These are phyloP conservation scores for Tulasnella sp. DNA, from an alignment of 768 basidiomycete species.

Conservation along the genomic window DNA sequence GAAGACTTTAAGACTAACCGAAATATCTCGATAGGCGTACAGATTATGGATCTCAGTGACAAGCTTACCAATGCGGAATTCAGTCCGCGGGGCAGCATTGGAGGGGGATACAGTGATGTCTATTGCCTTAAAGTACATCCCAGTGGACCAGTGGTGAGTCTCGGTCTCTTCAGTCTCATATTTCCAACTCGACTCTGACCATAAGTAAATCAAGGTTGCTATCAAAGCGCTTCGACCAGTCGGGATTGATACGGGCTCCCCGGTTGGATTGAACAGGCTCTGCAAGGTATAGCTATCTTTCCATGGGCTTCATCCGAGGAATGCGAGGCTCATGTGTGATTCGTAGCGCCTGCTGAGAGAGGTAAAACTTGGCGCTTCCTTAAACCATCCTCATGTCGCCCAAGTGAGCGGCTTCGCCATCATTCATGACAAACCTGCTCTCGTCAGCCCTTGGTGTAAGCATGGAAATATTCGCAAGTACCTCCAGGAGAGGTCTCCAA, in stretches of 20 bases:
- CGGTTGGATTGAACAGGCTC: neutral
- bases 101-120: no score
- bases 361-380: neutral
- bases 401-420: slow-evolving; percentile 1
- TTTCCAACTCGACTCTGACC: no score
- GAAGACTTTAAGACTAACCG: no score
- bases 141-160: no score
- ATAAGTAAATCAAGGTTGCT: neutral
- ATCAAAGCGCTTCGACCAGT: neutral
- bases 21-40: no score
- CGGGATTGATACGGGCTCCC: neutral
- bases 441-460: slow-evolving; percentile 6
- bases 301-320: neutral
- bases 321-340: neutral
- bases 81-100: no score
- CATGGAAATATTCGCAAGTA: slow-evolving; percentile 6
- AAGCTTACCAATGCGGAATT: no score
- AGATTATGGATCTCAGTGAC: no score
- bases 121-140: no score
- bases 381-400: neutral
- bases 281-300: neutral
- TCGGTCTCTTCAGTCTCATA: no score
- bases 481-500: neutral
- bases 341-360: slow-evolving; percentile 1
- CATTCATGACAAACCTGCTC: neutral